Base-by-base conservation (phyloP, 164 flowering plant genomes). In the Vitis riparia region DNA sequence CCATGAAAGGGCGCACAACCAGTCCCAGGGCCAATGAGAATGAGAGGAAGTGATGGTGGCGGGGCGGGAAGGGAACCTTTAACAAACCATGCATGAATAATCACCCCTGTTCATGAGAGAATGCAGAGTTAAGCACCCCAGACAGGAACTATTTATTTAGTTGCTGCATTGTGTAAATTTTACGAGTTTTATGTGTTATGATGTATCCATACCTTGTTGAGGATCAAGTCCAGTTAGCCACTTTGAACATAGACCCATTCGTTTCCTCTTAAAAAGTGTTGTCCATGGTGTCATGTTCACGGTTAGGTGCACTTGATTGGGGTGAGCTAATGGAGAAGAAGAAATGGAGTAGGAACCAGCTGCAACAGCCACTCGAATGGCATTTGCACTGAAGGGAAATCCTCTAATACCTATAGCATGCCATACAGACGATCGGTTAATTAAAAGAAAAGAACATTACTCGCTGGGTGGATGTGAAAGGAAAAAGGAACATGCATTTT, bases 321-420 rank as follows among this genome's bases (percentile, higher is more conserved):
- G 97, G 70, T 96, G 98, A 70, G 89, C 95, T 19, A 73, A 78
- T 77, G 62, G 86, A 29, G 99, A 93, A 61, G 99, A 96, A 63
- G 97, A 87, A 62, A 96, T 93, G 64, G 98, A 96, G 74, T 90
- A 96, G 99, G 99, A 74, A 93, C 94, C 65, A 96, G 78, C 78
- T 95, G 95, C 55, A 93, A 92, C 71, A 96, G 79, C 99, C 99
- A 93, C 77, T 93, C 97, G 71, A 96, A 88, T 75, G 98, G 99
- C 87, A 93, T 82, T 77, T 93, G 89, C 63, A 89, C 98, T 47
- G 98, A 95, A 1, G 97, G 99, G 68, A 93, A 93, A 84, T 95
- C 98, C 76, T 90, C 88, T 62, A 95, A 69, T 58, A 92, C 95
- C 97, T 94, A 76, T n/a, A 66, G 30, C 27, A 23, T 23, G 27